Percentiles rank a stretch among this genome's conserved stretches.
phyloP scores from a whole-genome alignment of 2,329 filamentous ascomycete species.

The Cladophialophora carrionii region DNA sequence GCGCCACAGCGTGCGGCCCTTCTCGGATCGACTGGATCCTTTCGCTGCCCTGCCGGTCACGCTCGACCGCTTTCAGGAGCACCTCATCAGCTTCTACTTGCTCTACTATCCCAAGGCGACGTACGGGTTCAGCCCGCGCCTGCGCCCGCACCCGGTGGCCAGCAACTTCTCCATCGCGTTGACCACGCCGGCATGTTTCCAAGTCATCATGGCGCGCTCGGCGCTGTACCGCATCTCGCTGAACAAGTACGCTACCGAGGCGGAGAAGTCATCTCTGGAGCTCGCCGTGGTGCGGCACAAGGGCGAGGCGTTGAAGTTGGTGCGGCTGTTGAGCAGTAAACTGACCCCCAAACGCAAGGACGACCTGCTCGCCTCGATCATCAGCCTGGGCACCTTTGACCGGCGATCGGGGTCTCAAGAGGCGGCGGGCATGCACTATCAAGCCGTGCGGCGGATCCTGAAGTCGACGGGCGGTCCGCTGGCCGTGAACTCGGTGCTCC shows the following conservation, averaged over 20 bases:
- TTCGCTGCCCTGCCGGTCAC: conserved; percentile 31
- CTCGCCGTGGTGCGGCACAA: conserved; percentile 33
- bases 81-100: conserved; percentile 33
- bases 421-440: conserved; percentile 29
- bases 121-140: conserved; percentile 35
- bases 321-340: conserved; percentile 24
- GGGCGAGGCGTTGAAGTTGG: conserved; percentile 30
- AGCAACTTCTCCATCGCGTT: conserved; percentile 37
- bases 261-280: conserved; percentile 27
- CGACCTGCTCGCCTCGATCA: conserved; percentile 33
- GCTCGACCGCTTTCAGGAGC: conserved; percentile 34
- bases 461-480: conserved; percentile 32
- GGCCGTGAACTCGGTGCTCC: conserved; percentile 27
- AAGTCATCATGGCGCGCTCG: conserved; percentile 34
- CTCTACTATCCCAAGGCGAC: conserved; percentile 34
- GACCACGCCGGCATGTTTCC: conserved; percentile 34
- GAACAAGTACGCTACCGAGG: conserved; percentile 32
- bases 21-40: conserved; percentile 33
- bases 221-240: conserved; percentile 33
- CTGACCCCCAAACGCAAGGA: conserved; percentile 28
- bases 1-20: conserved; percentile 28
- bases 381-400: conserved; percentile 33
- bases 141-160: conserved; percentile 33
- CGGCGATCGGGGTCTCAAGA: conserved; percentile 26
- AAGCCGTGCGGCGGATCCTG: conserved; percentile 28